These are phyloP conservation scores for Somion occarium DNA, from an alignment of 1,284 basidiomycete species.

Conservation along the genomic window DNA sequence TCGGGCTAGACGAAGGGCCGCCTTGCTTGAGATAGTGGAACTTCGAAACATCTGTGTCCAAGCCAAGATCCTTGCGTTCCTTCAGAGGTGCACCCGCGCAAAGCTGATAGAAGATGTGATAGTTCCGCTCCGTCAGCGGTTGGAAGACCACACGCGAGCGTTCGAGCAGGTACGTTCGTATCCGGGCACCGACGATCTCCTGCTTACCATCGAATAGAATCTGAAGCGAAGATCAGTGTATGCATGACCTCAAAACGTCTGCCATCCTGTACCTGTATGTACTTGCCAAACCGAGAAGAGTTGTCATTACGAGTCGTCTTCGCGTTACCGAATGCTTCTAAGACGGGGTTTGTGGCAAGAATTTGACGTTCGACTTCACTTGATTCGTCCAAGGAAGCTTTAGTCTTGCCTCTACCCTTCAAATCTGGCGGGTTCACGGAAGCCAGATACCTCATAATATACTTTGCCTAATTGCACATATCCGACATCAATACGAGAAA, in stretches of 20 bases:
- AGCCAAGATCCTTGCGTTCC: constrained; percentile 91
- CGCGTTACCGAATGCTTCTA: constrained; percentile 99
- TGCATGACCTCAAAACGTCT: background rate
- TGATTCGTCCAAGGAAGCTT: constrained; percentile 72
- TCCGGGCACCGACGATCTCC: constrained; percentile 96
- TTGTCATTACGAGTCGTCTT: constrained; percentile 99
- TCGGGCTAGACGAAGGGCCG: constrained; percentile 80
- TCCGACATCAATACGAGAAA: constrained; percentile 7
- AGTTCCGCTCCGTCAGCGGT: constrained; percentile 95
- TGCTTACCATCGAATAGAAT: constrained; percentile 94
- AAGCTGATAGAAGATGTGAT: constrained; percentile 99
- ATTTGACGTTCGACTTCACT: constrained; percentile 98
- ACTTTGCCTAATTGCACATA: constrained; percentile 71
- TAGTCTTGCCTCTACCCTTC: constrained; percentile 59
- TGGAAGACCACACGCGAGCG: constrained; percentile 97
- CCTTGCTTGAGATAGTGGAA: constrained; percentile 96
- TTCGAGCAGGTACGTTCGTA: constrained; percentile 96
- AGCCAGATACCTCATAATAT: constrained; percentile 98
- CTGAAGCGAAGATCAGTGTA: constrained; percentile 36
- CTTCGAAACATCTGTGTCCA: constrained; percentile 82
- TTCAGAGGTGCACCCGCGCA: constrained; percentile 94
- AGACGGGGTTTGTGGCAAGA: constrained; percentile 96
- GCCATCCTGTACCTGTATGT: constrained; percentile 78
- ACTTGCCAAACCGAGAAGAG: constrained; percentile 98
- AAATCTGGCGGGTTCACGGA: constrained; percentile 88